Evolutionary conservation across 352 stramenopile species (phyloP), one percentile per base, ranked within the genome.

Genomic region (Globisporangium heterothallicum): DNA sequence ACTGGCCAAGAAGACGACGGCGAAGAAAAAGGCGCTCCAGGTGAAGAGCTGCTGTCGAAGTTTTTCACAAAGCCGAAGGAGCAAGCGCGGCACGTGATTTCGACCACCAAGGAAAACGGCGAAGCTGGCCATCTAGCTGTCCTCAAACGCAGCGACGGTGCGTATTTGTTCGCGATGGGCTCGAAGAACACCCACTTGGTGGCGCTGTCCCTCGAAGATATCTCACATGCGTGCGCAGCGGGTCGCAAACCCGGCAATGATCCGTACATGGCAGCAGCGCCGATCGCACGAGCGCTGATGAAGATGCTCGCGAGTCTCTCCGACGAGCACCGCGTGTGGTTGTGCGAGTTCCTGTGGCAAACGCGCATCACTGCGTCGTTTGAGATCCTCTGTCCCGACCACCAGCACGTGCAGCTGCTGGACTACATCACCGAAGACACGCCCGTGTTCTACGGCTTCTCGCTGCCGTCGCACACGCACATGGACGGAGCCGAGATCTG

Each of bases 161-260:
- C 58, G 36, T 90, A 81, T 30, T 49, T 92, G 3, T 90, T 84
- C 58, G 71, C 80, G 10, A 61, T 90, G 9, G 82, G 82, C 18
- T 92, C 82, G 30, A 92, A 92, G 66, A 92, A 90, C 56, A 89
- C 78, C 21, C 82, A 92, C 61, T 53, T 92, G 42, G 25, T 87
- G 6, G 74, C 72, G 7, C 49, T 60, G 25, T 78, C 59, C 5
- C 12, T 73, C 0, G 67, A 83, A 0, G 77, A 90, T 46, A 67
- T 92, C 26, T 64, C 79, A 9, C 38, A 43, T 1, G 62, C 66
- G 7, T 64, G 60, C 41, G 46, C 47, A 13, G 53, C 53, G 1
- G 64, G 67, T 4, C 47, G 42, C 41, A 40, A 32, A 14, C n/a
- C 53, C 4, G 55, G 61, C 4, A 67, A 54, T 27, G 69, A 85